phyloP scores from a whole-genome alignment of 2,329 filamentous ascomycete genomes.

The Phyllosticta capitalensis region DNA sequence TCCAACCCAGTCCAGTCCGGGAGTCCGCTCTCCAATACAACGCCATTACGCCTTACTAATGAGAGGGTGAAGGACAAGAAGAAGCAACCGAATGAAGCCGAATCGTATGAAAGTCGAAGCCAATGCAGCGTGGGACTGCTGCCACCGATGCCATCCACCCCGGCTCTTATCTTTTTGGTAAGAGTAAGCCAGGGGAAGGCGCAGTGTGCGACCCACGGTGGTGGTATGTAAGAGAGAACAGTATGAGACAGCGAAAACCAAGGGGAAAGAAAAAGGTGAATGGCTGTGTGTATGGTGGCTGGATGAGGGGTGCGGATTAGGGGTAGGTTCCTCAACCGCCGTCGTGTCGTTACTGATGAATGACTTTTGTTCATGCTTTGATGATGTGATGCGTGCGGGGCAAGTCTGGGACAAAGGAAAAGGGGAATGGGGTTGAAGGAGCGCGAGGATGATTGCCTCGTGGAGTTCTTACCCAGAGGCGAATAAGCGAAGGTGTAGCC shows the following conservation, averaged over 20 bases:
- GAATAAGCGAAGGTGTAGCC: neutral
- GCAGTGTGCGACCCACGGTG: neutral
- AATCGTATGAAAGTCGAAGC: neutral
- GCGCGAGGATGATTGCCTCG: neutral
- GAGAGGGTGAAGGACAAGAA: neutral
- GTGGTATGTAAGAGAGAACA: neutral
- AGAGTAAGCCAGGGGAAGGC: neutral
- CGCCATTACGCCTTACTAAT: neutral
- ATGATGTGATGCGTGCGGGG: neutral
- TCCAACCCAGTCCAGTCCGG: neutral
- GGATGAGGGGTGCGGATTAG: neutral
- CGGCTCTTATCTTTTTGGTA: neutral
- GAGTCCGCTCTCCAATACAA: neutral
- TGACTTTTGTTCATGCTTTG: neutral
- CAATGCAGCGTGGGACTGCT: neutral
- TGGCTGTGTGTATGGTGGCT: neutral
- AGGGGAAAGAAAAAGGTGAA: neutral
- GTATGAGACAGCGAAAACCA: neutral
- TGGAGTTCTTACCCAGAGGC: neutral
- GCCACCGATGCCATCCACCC: neutral
- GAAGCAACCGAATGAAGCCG: too few species aligned
- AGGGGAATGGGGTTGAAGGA: neutral
- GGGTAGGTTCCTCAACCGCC: neutral
- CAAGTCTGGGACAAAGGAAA: neutral
- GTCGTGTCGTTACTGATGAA: neutral